These are phyloP conservation scores for Coemansia sp. DNA, from an alignment of 192 early-diverging fungal genomes.

Conservation along the genomic window DNA sequence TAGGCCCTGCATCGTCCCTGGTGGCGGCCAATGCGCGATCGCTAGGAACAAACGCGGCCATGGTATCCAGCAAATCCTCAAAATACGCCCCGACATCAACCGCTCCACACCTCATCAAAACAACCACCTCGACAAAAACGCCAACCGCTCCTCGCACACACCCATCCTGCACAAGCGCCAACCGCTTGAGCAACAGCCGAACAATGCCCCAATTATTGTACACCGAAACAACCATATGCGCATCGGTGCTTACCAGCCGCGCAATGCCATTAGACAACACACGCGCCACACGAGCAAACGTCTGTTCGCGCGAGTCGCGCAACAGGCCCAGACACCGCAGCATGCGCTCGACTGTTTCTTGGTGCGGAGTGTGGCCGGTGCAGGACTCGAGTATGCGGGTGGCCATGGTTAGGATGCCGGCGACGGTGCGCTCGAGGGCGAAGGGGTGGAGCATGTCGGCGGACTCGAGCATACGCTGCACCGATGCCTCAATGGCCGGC, in stretches of 20 bases:
- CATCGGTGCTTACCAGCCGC: slow-evolving; percentile 24
- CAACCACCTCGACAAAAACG: slow-evolving; percentile 35
- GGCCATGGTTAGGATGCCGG: slow-evolving; percentile 69
- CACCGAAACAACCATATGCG: slow-evolving; percentile 9
- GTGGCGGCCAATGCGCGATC: slow-evolving; percentile 28
- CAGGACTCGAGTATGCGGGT: slow-evolving; percentile 55
- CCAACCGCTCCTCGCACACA: slow-evolving; percentile 11
- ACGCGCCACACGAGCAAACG: slow-evolving; percentile 39
- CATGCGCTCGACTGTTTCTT: slow-evolving; percentile 30
- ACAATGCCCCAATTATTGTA: slow-evolving; percentile 38
- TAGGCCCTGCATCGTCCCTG: neutral
- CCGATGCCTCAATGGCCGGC: slow-evolving; percentile 67
- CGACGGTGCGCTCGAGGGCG: slow-evolving; percentile 76
- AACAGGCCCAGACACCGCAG: slow-evolving; percentile 46
- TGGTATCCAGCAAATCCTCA: slow-evolving; percentile 30
- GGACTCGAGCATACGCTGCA: slow-evolving; percentile 71
- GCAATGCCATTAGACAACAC: slow-evolving; percentile 35
- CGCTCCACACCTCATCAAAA: slow-evolving; percentile 35
- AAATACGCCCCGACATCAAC: slow-evolving; percentile 33
- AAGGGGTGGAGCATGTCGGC: slow-evolving; percentile 61
- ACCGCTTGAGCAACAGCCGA: slow-evolving; percentile 39
- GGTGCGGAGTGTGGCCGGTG: slow-evolving; percentile 8
- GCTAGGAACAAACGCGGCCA: slow-evolving; percentile 38
- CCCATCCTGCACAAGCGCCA: slow-evolving; percentile 30
- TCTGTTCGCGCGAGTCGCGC: slow-evolving; percentile 59